Percentiles rank a stretch among this genome's conserved stretches.
phyloP scores from a whole-genome alignment of 2,329 filamentous ascomycete genomes.

The Talaromyces piceae region DNA sequence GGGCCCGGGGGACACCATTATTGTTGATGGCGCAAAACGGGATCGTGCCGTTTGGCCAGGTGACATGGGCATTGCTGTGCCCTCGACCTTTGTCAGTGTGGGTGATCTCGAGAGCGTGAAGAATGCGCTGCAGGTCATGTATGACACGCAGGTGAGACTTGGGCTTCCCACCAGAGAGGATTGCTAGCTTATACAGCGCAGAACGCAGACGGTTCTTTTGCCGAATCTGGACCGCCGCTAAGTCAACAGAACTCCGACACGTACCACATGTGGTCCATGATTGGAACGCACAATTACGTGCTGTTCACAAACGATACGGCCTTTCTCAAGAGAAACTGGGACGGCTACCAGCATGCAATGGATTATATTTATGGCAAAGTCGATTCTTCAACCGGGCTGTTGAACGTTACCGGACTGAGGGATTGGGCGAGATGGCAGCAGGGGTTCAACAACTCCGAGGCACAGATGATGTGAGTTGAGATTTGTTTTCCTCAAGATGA shows the following conservation, averaged over 20 bases:
- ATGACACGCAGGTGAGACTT: conserved; percentile 32
- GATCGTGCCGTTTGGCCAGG: conserved; percentile 41
- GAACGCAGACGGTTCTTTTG: conserved; percentile 25
- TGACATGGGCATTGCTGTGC: conserved; percentile 46
- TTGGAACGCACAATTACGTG: conserved; percentile 53
- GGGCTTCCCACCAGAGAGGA: not conserved
- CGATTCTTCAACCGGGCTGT: conserved; percentile 36
- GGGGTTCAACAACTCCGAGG: conserved; percentile 45
- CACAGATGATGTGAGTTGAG: conserved; percentile 43
- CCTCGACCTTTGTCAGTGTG: conserved; percentile 36
- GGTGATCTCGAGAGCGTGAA: conserved; percentile 41
- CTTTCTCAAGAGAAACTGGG: conserved; percentile 44
- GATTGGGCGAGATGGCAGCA: conserved; percentile 48
- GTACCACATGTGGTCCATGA: conserved; percentile 46
- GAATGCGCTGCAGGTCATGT: conserved; percentile 43
- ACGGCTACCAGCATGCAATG: conserved; percentile 43
- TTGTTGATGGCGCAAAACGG: conserved; percentile 38
- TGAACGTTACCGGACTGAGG: conserved; percentile 43
- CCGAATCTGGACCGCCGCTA: conserved; percentile 28
- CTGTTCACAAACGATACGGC: conserved; percentile 47
- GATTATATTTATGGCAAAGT: conserved; percentile 39
- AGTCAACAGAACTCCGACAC: conserved; percentile 28
- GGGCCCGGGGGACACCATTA: conserved; percentile 34
- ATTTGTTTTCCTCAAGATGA: not conserved
- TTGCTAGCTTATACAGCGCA: not conserved